Conservation (phyloP, 2,329 filamentous ascomycete genomes). For the Monilinia aucupariae region DNA sequence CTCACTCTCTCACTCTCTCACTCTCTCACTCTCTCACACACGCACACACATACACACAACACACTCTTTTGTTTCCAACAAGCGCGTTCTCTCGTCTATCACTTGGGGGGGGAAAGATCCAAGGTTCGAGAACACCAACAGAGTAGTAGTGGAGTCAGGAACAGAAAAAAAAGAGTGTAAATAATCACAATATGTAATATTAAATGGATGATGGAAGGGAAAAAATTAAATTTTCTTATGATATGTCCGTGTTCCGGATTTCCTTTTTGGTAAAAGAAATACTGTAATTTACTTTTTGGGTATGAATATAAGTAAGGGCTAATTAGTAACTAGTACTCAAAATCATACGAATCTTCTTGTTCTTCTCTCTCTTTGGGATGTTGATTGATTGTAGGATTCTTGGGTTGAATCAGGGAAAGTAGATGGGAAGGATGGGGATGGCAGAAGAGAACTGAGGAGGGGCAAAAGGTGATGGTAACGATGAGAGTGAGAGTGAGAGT, state of each 20-base stretch:
- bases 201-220: neutral
- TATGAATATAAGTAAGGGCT: neutral
- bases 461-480: neutral
- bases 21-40: too few relatives aligned
- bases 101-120: neutral
- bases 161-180: too few relatives aligned
- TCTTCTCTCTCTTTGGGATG: neutral
- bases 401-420: too few relatives aligned
- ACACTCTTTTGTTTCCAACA: conserved; percentile 7
- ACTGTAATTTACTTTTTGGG: too few relatives aligned
- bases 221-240: neutral
- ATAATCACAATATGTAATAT: neutral
- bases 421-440: too few relatives aligned
- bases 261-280: neutral
- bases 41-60: too few relatives aligned
- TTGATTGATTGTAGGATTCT: too few relatives aligned
- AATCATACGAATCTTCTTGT: neutral
- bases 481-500: too few relatives aligned
- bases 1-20: too few relatives aligned
- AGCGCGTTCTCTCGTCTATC: conserved; percentile 15
- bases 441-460: too few relatives aligned
- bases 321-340: too few relatives aligned
- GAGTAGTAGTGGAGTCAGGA: conserved; percentile 14
- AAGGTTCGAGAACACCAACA: conserved; percentile 15
- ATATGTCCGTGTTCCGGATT: conserved; percentile 5